These are phyloP conservation scores for Nicotiana undulata DNA, from an alignment of 257 asterid species.

Conservation along the genomic window DNA sequence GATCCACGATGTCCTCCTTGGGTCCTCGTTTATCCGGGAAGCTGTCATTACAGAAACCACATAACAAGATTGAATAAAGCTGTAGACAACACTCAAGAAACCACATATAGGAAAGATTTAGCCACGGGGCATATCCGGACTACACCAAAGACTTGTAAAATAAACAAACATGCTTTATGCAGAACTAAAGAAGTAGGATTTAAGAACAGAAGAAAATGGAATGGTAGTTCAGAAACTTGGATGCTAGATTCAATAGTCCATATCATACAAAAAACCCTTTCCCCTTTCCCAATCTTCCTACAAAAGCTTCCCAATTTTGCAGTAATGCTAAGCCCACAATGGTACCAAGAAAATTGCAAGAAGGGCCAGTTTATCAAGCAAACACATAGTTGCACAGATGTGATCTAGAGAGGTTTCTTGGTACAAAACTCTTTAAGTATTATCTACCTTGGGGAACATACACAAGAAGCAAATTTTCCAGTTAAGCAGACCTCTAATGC, in stretches of 20 bases:
- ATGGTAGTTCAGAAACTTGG: slow-evolving; percentile 14
- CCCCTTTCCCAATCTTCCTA: slow-evolving; percentile 10
- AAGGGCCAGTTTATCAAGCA: not conserved
- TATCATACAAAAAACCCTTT: slow-evolving; percentile 12
- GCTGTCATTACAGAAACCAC: slow-evolving; percentile 37
- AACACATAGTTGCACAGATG: not conserved
- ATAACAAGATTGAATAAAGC: slow-evolving; percentile 1
- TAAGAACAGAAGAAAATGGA: slow-evolving; percentile 10
- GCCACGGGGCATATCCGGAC: not conserved
- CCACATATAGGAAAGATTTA: not conserved
- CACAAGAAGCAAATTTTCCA: slow-evolving; percentile 5
- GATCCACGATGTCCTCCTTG: slow-evolving; percentile 34
- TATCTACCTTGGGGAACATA: not conserved
- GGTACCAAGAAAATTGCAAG: not conserved
- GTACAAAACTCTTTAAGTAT: not conserved
- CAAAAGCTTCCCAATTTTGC: slow-evolving; percentile 12
- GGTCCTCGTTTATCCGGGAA: slow-evolving; percentile 44
- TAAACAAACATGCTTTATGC: not conserved
- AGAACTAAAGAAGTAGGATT: not conserved
- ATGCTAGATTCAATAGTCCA: slow-evolving; percentile 20
- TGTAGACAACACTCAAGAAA: not conserved
- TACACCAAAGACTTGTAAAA: not conserved
- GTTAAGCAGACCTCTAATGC: slow-evolving; percentile 4
- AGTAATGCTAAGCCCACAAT: not conserved
- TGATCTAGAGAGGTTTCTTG: not conserved